These are phyloP conservation scores for Starmerella ratchasimensis DNA, from an alignment of 805 yeast species.

Conservation along the genomic window DNA sequence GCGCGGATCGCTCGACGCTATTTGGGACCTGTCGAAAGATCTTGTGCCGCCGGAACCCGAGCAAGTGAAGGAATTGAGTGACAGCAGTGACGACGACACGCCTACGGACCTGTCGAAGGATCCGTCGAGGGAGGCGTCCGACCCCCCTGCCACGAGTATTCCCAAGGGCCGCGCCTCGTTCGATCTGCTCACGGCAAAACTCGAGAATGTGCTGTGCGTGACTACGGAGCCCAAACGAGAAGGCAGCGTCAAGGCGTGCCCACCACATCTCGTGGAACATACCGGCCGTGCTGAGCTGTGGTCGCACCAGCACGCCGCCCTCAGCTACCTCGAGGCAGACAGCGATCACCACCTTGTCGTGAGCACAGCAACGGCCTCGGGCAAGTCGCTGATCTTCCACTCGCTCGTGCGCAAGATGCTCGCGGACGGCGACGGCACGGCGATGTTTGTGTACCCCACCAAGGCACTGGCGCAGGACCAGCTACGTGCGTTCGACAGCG, in stretches of 20 bases:
- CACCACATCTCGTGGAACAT: slow-evolving; percentile 29
- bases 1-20: slow-evolving; percentile 2
- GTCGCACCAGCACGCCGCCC: slow-evolving; percentile 71
- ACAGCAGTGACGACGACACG: too few species aligned
- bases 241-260: slow-evolving; percentile 12
- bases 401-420: slow-evolving; percentile 51
- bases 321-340: slow-evolving; percentile 31
- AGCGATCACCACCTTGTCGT: slow-evolving; percentile 57
- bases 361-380: slow-evolving; percentile 93
- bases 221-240: slow-evolving; percentile 36
- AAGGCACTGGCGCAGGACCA: slow-evolving; percentile 98
- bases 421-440: slow-evolving; percentile 38
- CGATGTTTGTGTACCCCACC: slow-evolving; percentile 87
- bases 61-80: too few species aligned
- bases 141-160: not conserved
- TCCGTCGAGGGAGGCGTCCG: not conserved
- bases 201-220: slow-evolving; percentile 37
- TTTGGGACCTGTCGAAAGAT: slow-evolving; percentile 2
- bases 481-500: slow-evolving; percentile 48
- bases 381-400: slow-evolving; percentile 87
- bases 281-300: slow-evolving; percentile 45
- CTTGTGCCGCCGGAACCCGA: slow-evolving; percentile 8
- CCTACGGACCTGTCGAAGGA: not conserved
- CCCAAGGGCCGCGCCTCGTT: not conserved
- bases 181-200: not conserved